These are phyloP conservation scores for Colletotrichum cordylinicola DNA, from an alignment of 2,329 filamentous ascomycete genomes.

Conservation along the genomic window DNA sequence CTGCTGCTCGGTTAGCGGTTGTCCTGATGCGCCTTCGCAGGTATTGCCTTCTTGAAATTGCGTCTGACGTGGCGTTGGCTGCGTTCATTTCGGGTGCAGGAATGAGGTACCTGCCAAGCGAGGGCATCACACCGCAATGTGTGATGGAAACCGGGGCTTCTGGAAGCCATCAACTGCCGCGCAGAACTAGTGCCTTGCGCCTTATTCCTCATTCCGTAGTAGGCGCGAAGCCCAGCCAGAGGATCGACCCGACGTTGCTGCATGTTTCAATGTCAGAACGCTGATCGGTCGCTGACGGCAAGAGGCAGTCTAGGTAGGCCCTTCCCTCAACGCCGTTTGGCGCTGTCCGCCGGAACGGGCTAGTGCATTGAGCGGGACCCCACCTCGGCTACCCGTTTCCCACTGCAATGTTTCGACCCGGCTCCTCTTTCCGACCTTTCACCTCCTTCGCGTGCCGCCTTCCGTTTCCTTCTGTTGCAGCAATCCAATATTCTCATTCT, in stretches of 20 bases:
- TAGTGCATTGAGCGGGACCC: neutral
- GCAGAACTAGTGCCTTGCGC: neutral
- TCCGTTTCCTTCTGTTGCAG: neutral
- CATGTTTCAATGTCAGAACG: neutral
- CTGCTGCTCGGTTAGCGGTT: neutral
- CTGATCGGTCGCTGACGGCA: neutral
- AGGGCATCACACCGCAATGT: neutral
- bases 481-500: neutral
- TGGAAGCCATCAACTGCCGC: neutral
- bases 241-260: neutral
- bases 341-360: neutral
- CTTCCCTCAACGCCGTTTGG: neutral
- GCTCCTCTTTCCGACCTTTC: neutral
- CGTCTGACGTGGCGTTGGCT: neutral
- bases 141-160: neutral
- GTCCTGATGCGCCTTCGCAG: neutral
- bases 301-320: neutral
- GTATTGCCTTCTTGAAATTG: neutral
- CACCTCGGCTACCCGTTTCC: neutral
- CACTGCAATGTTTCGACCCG: neutral
- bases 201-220: neutral
- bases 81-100: neutral
- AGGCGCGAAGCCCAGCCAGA: neutral
- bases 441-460: neutral
- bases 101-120: neutral